Evolutionary conservation across 2,329 filamentous ascomycete genomes (phyloP), one percentile per base, ranked within the genome.

Genomic region (Ploettnerulaceae sp.): DNA sequence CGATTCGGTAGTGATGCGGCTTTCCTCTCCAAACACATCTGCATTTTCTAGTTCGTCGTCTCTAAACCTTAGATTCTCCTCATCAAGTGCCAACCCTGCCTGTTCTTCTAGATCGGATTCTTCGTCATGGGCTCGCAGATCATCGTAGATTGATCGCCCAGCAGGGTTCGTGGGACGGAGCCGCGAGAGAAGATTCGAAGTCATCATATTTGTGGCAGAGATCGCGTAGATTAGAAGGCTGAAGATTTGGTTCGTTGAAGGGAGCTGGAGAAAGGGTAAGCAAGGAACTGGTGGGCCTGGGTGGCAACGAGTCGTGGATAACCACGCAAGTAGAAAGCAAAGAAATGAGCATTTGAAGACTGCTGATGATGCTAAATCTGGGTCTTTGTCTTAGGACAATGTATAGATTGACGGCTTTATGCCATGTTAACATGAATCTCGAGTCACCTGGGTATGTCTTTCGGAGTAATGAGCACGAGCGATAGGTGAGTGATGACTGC

Each of bases 131-230:
- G 55, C 58, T 47, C 58, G 56, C 7, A 66, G 55, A 25, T 64
- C 63, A 25, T 66, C 61, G 47, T 66, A 66, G 24, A 66, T 64
- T 7, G 63, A 66, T n/a, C 61, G 56, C 4, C 53, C 57, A 26
- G 55, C 49, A 9, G 56, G 40, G 35, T 64, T 65, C 24, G 57
- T 44, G 9, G 63, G 61, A 32, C 65, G 51, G 12, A 64, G 44
- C 31, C 62, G 58, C 11, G 63, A 65, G 29, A 66, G 45, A 9
- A 65, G 44, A 25, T 64, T 64, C 14, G 63, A 64, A 14, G 56
- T 51, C 61, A 64, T 64, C 54, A 61, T 65, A 17, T 15, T 56
- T 41, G 17, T 15, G 45, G 34, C 17, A 17, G 35, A 31, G n/a
- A 17, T 8, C n/a, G 18, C 17, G 24, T 38, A 26, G 8, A 40